phyloP scores from a whole-genome alignment of 768 basidiomycete species.

The Candolleomyces efflorescens region DNA sequence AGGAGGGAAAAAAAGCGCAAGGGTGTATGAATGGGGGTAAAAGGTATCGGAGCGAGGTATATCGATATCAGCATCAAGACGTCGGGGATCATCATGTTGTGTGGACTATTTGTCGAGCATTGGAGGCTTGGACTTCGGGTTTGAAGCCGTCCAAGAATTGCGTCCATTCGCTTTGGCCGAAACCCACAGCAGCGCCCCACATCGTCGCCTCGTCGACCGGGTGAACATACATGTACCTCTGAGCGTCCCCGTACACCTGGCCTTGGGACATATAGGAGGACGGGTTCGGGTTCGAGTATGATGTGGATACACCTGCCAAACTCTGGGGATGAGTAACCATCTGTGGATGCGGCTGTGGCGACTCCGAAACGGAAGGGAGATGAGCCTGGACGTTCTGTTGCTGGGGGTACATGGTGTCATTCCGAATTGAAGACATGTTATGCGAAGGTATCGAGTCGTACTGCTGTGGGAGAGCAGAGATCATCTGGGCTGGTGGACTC shows the following conservation, averaged over 20 bases:
- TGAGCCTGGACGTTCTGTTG: conserved; percentile 11
- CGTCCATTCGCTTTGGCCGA: conserved; percentile 74
- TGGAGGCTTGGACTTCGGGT: conserved; percentile 37
- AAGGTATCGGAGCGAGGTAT: background rate
- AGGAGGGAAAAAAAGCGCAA: background rate
- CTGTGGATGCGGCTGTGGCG: conserved; percentile 24
- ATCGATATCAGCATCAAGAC: background rate
- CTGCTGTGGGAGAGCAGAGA: conserved; percentile 32
- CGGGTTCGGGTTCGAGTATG: conserved; percentile 11
- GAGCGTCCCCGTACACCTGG: conserved; percentile 34
- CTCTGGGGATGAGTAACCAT: conserved; percentile 18
- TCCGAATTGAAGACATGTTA: conserved; percentile 25
- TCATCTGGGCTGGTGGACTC: conserved; percentile 46
- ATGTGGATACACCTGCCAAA: conserved; percentile 13
- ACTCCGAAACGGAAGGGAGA: conserved; percentile 18
- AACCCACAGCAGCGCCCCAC: conserved; percentile 74
- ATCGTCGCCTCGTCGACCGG: conserved; percentile 59
- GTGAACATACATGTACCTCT: conserved; percentile 43
- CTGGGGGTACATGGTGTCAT: conserved; percentile 13
- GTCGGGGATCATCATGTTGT: conserved; percentile 4
- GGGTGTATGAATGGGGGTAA: background rate
- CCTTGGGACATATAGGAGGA: conserved; percentile 13
- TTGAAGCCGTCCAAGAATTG: conserved; percentile 49
- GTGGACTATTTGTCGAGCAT: conserved; percentile 1
- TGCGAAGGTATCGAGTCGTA: conserved; percentile 30